phyloP scores from a whole-genome alignment of 2,329 filamentous ascomycete genomes.

The Nigrograna mackinnonii region DNA sequence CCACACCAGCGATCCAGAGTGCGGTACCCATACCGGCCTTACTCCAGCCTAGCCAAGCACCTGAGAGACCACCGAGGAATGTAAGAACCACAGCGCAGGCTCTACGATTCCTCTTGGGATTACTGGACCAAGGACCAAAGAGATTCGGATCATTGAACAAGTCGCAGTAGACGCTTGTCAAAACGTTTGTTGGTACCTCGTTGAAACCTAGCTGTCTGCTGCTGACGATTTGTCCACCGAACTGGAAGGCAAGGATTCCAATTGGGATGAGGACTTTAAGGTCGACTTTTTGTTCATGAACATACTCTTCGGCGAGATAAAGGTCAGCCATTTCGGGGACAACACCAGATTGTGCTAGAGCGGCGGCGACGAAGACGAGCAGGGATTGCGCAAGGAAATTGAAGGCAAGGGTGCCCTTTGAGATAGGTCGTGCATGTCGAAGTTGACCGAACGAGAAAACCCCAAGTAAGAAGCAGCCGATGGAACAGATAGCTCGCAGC shows the following conservation, averaged over 20 bases:
- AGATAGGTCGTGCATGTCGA: not conserved
- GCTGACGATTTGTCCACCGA: slow-evolving; percentile 57
- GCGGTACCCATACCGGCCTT: slow-evolving; percentile 14
- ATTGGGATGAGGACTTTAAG: slow-evolving; percentile 11
- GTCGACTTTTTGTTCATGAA: not conserved
- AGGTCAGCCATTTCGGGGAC: slow-evolving; percentile 18
- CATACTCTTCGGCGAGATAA: not conserved
- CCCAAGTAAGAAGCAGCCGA: slow-evolving; percentile 59
- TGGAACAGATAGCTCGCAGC: slow-evolving; percentile 23
- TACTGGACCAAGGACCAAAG: slow-evolving; percentile 45
- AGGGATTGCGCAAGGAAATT: slow-evolving; percentile 58
- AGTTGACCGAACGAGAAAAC: slow-evolving; percentile 47
- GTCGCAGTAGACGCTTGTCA: slow-evolving; percentile 60
- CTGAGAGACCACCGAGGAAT: slow-evolving; percentile 52
- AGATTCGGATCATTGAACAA: slow-evolving; percentile 55
- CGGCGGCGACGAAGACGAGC: slow-evolving; percentile 57
- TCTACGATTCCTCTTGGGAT: slow-evolving; percentile 56
- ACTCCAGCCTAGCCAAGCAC: slow-evolving; percentile 53
- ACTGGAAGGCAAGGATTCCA: slow-evolving; percentile 56
- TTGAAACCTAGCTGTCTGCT: slow-evolving; percentile 55
- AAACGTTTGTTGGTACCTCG: slow-evolving; percentile 59
- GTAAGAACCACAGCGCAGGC: slow-evolving; percentile 50
- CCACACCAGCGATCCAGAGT: slow-evolving; percentile 13
- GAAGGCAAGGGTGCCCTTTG: slow-evolving; percentile 39
- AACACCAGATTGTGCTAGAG: slow-evolving; percentile 47